Conservation (phyloP, 768 basidiomycete species). For the Cyclocybe aegerita region DNA sequence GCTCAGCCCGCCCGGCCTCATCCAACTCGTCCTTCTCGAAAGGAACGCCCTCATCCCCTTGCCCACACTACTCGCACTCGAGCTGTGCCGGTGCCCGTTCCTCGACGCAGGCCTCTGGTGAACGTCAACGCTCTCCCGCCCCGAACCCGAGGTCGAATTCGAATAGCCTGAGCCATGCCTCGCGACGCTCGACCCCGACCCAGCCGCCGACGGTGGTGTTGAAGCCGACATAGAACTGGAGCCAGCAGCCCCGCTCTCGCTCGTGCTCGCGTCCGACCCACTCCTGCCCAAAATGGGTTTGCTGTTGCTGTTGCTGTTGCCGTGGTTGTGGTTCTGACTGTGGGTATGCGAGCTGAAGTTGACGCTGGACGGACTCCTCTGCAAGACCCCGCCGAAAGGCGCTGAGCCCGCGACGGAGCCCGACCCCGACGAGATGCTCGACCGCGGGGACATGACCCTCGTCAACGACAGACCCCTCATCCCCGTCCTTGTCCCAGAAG, state of each 20-base stretch:
- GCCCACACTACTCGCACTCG: background rate
- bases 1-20: background rate
- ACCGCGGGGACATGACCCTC: no score
- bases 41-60: background rate
- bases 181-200: background rate
- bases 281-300: background rate
- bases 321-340: no score
- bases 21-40: background rate
- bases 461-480: no score
- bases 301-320: no score
- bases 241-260: background rate
- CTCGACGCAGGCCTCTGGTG: background rate
- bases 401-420: no score
- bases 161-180: background rate
- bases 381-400: no score
- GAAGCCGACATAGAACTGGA: background rate
- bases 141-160: background rate
- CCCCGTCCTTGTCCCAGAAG: no score
- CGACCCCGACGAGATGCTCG: no score
- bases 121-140: no score
- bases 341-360: no score
- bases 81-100: background rate
- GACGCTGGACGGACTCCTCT: no score
- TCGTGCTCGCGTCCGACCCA: conserved; percentile 5
- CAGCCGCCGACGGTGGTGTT: background rate